Base-by-base conservation (phyloP, 164 flowering plant species). In the Liriodendron chinense region DNA sequence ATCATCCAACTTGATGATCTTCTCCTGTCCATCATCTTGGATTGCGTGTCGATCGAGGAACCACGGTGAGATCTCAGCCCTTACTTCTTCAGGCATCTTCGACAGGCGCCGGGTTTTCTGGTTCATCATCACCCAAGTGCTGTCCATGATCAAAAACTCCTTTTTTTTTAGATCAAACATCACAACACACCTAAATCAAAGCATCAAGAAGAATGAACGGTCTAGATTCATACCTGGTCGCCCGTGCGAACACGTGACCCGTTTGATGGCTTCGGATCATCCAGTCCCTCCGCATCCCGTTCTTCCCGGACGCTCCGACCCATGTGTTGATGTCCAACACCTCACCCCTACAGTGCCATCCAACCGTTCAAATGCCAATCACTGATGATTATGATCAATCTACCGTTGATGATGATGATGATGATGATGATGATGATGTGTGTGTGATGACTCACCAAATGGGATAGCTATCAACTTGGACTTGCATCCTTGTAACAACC, bases 81-180 rank as follows among this genome's bases (percentile, higher is more conserved):
- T 86, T 62, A 89, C 96, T 61, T 91, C 93, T 20, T 87, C 90
- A 64, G 96, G 96, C 89, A 91, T 89, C 68, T 91, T 91, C 0
- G 92, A 91, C 47, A 89, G 90, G 13, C 91, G 92, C 77, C 96
- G 87, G 2, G 96, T 89, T 73, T 86, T 49, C 71, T 83, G 72
- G 85, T 91, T 87, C 96, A 91, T 91, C 96, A 90, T 90, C 84
- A 89, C 96, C 92, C 90, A 89, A 2, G 91, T 91, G 83, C 96
- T 91, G 92, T 75, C 77, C 71, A 75, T 23, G 50, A 10, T 53
- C 56, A 49, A 68, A 53, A 12, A 53, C n/a, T n/a, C n/a, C n/a
- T n/a, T 16, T 20, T 28, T 16, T 18, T 68, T 67, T 56, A 73
- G 49, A 26, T 74, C 34, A 65, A 34, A 10, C 48, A 24, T 18